Evolutionary conservation across 345 rosid species (phyloP), one percentile per base, ranked within the genome.

Genomic region (Brassica nigra): DNA sequence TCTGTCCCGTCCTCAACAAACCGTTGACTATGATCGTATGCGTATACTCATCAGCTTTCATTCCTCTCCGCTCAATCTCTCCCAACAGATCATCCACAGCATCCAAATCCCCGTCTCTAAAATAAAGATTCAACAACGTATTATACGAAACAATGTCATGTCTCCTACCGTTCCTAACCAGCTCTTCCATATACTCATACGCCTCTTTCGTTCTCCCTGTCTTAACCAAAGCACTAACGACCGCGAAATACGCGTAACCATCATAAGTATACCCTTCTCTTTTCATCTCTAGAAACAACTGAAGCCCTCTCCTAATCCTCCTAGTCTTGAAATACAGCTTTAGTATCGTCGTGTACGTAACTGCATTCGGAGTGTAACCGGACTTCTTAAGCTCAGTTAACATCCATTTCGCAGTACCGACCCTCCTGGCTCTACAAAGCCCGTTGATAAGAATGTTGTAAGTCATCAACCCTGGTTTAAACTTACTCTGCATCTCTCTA

Each of bases 391-490:
- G 82, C 84, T 93, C 98, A 73, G 29, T 82, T 18, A 93, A 62
- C 12, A 90, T 80, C 85, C 87, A 76, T 84, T 80, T 87, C 4
- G 96, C 99, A 1, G 85, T 57, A 44, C 42, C 68, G 15, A 88
- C 76, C 73, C 89, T 86, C 68, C 93, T 79, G 0, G 83, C 85
- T 79, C 82, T 90, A 82, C 96, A 95, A 62, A 93, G 83, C 68
- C 99, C 93, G 76, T 85, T 81, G 7, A 93, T 90, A 31, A 95
- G 87, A 83, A 83, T 85, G 86, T 93, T 95, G 68, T 85, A 95
- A 3, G 97, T 89, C 73, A 85, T 76, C 14, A 93, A 55, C 44
- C 82, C 68, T 0, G 95, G 96, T 68, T 74, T 83, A 77, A 91
- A 83, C 73, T 1, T 57, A 42, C 93, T 94, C 81, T 86, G 80